These are phyloP conservation scores for Chaetomidium leptoderma DNA, from an alignment of 495 filamentous ascomycete genomes.

Conservation along the genomic window DNA sequence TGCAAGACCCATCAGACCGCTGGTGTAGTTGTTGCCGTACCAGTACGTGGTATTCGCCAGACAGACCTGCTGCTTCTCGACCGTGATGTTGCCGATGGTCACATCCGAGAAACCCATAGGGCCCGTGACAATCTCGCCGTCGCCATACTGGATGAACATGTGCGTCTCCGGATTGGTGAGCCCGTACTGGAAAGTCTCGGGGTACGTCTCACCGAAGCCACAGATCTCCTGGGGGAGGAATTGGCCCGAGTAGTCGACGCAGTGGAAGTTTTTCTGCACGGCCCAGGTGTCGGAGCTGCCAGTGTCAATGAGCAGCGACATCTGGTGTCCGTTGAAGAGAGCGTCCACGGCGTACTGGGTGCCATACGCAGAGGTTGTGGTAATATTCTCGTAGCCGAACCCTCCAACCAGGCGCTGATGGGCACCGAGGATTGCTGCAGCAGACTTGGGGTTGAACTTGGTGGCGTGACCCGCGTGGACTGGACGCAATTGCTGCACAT, in stretches of 20 bases:
- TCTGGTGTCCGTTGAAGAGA: constrained; percentile 26
- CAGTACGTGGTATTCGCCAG: constrained; percentile 37
- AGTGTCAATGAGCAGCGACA: constrained; percentile 54
- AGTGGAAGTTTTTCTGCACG: constrained; percentile 26
- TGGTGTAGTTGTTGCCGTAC: constrained; percentile 46
- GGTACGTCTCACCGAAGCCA: constrained; percentile 27
- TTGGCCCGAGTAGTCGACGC: constrained; percentile 26
- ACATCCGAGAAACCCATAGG: constrained; percentile 55
- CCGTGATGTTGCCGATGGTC: constrained; percentile 51
- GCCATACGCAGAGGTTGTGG: constrained; percentile 34
- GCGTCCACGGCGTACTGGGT: constrained; percentile 38
- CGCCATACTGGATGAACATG: constrained; percentile 58
- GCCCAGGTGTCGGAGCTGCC: constrained; percentile 62
- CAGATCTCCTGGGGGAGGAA: constrained; percentile 26
- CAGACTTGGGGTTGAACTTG: constrained; percentile 26
- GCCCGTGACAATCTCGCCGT: constrained; percentile 54
- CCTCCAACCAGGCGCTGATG: constrained; percentile 31
- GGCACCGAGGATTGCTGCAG: constrained; percentile 30
- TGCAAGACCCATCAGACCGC: constrained; percentile 58
- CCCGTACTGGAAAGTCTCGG: constrained; percentile 27
- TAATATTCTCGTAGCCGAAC: constrained; percentile 39
- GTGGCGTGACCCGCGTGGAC: constrained; percentile 10
- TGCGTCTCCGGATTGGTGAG: constrained; percentile 35
- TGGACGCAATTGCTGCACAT: constrained; percentile 21
- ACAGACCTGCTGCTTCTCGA: constrained; percentile 46